A percentile compares a stretch with the other conserved stretches of the same genome.
phyloP scores from a whole-genome alignment of 192 early-diverging fungal genomes.

The Linnemannia schmuckeri region DNA sequence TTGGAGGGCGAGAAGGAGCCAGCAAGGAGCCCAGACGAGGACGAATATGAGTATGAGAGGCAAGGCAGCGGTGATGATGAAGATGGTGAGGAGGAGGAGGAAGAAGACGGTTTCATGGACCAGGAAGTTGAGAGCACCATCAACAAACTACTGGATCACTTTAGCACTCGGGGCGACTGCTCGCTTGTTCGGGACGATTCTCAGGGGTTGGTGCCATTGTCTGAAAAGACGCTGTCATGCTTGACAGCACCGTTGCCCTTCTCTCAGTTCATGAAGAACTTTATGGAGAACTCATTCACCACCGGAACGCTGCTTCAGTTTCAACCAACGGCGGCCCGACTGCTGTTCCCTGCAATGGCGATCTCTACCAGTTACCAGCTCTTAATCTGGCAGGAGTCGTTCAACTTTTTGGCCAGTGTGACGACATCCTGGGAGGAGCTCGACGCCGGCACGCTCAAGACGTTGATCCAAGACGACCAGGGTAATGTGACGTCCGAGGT shows the following conservation, averaged over 20 bases:
- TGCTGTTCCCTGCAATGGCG: slow-evolving; percentile 51
- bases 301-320: slow-evolving; percentile 47
- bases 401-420: slow-evolving; percentile 43
- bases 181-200: slow-evolving; percentile 31
- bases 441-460: slow-evolving; percentile 37
- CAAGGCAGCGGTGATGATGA: not conserved
- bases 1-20: slow-evolving; percentile 49
- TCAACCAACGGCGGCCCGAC: slow-evolving; percentile 44
- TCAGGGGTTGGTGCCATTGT: slow-evolving; percentile 7
- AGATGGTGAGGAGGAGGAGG: slow-evolving; percentile 27
- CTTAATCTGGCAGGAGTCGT: slow-evolving; percentile 49
- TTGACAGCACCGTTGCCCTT: slow-evolving; percentile 44
- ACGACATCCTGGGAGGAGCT: slow-evolving; percentile 45
- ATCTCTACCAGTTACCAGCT: slow-evolving; percentile 33
- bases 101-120: slow-evolving; percentile 53
- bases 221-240: slow-evolving; percentile 42
- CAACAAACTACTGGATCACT: slow-evolving; percentile 45
- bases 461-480: slow-evolving; percentile 34
- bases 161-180: slow-evolving; percentile 50
- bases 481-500: slow-evolving; percentile 30
- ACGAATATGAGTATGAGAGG: slow-evolving; percentile 21
- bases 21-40: not conserved
- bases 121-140: slow-evolving; percentile 36
- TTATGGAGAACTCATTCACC: slow-evolving; percentile 50
- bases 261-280: slow-evolving; percentile 51